Base-by-base conservation (phyloP, 1,284 basidiomycete species). In the Sporisorium scitamineum region DNA sequence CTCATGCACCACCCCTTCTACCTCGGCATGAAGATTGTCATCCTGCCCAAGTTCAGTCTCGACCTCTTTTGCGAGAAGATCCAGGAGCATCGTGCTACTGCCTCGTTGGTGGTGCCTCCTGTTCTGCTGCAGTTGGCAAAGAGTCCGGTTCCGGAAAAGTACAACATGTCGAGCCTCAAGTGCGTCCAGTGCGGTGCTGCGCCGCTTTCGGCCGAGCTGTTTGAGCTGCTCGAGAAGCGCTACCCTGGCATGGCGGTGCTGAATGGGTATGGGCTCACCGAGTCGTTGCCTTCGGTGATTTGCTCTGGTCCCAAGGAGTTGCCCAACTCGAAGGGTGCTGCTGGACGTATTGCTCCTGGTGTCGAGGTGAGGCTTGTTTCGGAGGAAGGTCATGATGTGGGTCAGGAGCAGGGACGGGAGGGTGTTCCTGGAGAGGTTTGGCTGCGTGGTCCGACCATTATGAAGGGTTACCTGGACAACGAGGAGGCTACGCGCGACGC, bases 131-230 rank as follows among this genome's bases (percentile, higher is more conserved):
- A 90, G 2, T 87, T 94, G 27, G 87, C 90, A 0, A 90, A 93
- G 90, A 90, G 91, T 84, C 90, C 92, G 88, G 90, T 89, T 9
- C 88, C 92, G 1, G 88, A 90, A 51, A 89, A 92, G 83, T 92
- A 92, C 84, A 88, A 94, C 80, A 71, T 95, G 58, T 89, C 88
- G 3, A 89, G 89, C 1, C 83, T 96, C 14, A 86, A 87, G 26
- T 85, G 89, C 5, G 79, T 94, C 50, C 88, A 91, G 75, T 92
- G 90, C 5, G 94, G 93, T 11, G 95, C 94, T 0, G 95, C 95
- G 4, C 94, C 94, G 0, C 88, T 95, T 6, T 90, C 91, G 2
- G 87, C 87, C 0, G 88, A 89, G 16, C 87, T 94, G 13, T 89
- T 90, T 16, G 86, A 88, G 85, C 87, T 90, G 73, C 82, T 92